phyloP scores from a whole-genome alignment of 1,139 yeast species.

The Sugiyamaella paludigena region DNA sequence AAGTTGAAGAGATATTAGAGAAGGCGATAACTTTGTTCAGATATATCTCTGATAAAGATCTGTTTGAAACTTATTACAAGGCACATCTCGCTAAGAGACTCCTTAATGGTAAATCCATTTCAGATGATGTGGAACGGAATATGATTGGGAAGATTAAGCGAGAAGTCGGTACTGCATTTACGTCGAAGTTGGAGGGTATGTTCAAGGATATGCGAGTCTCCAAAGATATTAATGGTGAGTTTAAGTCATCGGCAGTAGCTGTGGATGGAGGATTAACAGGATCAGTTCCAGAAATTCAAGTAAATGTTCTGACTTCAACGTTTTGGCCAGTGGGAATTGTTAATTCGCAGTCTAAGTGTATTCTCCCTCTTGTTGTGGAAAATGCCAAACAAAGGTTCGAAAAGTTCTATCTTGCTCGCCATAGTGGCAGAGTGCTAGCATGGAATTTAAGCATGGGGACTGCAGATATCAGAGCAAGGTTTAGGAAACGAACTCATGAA shows the following conservation, averaged over 20 bases:
- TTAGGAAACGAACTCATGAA: slow-evolving; percentile 67
- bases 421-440: slow-evolving; percentile 67
- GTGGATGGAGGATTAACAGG: slow-evolving; percentile 24
- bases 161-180: slow-evolving; percentile 78
- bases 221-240: slow-evolving; percentile 43
- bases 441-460: slow-evolving; percentile 86
- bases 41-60: slow-evolving; percentile 77
- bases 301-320: slow-evolving; percentile 54
- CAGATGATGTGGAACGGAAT: slow-evolving; percentile 65
- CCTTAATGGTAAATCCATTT: slow-evolving; percentile 52
- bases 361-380: slow-evolving; percentile 51
- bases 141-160: slow-evolving; percentile 69
- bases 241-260: slow-evolving; percentile 13
- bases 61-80: slow-evolving; percentile 82
- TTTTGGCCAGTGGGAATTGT: slow-evolving; percentile 60
- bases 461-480: slow-evolving; percentile 56
- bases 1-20: slow-evolving; percentile 53
- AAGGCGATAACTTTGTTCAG: slow-evolving; percentile 62
- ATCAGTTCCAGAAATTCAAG: slow-evolving; percentile 42
- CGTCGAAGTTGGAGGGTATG: slow-evolving; percentile 85
- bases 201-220: slow-evolving; percentile 73
- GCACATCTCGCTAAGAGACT: slow-evolving; percentile 84
- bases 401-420: slow-evolving; percentile 55
- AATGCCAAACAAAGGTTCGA: slow-evolving; percentile 45
- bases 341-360: slow-evolving; percentile 55